These are phyloP conservation scores for Neckera pumila DNA, from an alignment of 225 moss, liverwort and hornwort genomes.

Conservation along the genomic window DNA sequence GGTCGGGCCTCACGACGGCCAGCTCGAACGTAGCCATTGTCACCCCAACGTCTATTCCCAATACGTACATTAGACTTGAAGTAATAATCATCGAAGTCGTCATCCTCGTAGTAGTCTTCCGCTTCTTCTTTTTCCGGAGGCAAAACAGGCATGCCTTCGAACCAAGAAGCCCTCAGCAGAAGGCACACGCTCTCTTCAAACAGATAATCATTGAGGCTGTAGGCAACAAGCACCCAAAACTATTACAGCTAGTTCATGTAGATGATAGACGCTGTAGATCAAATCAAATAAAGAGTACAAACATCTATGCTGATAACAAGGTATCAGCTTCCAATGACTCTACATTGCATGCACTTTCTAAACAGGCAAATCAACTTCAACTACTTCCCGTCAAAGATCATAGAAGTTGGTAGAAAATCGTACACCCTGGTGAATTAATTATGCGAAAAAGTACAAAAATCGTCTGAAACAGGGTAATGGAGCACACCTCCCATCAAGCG, in stretches of 20 bases:
- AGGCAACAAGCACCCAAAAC: neutral
- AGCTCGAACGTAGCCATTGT: conserved; percentile 62
- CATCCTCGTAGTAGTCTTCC: conserved; percentile 56
- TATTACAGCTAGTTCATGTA: neutral
- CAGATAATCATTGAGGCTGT: conserved; percentile 47
- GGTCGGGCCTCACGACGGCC: conserved; percentile 64
- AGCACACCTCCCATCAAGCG: conserved; percentile 50
- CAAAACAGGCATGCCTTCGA: conserved; percentile 35
- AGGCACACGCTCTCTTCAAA: conserved; percentile 64
- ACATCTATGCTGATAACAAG: neutral
- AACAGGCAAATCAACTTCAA: neutral
- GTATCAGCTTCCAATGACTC: neutral
- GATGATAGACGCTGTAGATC: neutral
- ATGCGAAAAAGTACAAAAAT: neutral
- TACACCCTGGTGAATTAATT: neutral
- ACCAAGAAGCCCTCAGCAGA: conserved; percentile 54
- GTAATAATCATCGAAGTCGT: conserved; percentile 61
- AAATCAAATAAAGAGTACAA: neutral
- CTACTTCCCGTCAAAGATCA: neutral
- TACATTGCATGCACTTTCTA: neutral
- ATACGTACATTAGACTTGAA: conserved; percentile 55
- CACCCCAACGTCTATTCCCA: conserved; percentile 66
- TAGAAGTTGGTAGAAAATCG: neutral
- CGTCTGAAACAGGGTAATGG: neutral
- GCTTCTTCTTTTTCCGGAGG: conserved; percentile 28